Percentiles rank a stretch among this genome's conserved stretches.
These are phyloP conservation scores for Westerdykella ornata DNA, from an alignment of 2,329 filamentous ascomycete species.

Conservation along the genomic window DNA sequence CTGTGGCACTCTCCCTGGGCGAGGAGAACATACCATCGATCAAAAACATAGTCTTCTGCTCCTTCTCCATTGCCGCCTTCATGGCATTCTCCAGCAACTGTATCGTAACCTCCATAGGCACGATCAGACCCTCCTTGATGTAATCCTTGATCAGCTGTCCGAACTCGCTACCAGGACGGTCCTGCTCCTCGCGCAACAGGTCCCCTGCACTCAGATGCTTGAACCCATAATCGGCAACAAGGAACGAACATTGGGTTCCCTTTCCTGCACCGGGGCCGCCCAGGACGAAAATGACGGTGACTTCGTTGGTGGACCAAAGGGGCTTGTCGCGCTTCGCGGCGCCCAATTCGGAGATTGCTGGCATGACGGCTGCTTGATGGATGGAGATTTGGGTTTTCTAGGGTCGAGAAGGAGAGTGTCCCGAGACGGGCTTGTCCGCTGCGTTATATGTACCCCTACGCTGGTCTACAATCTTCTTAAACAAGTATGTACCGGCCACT, in stretches of 20 bases:
- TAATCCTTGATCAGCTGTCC: constrained; percentile 87
- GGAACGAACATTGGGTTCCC: constrained; percentile 86
- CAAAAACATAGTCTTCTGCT: constrained; percentile 63
- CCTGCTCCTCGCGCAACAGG: constrained; percentile 86
- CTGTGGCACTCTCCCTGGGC: neutral
- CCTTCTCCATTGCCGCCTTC: constrained; percentile 57
- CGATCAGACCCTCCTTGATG: constrained; percentile 91
- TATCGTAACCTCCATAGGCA: constrained; percentile 98
- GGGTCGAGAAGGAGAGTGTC: constrained; percentile 32
- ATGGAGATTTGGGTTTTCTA: constrained; percentile 15
- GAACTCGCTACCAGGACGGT: constrained; percentile 78
- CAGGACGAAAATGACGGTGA: constrained; percentile 94
- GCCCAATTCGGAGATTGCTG: constrained; percentile 36
- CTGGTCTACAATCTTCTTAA: constrained; percentile 43
- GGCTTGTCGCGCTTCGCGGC: constrained; percentile 50
- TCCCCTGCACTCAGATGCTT: constrained; percentile 90
- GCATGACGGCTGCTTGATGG: constrained; percentile 20
- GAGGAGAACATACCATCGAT: constrained; percentile 50
- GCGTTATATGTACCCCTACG: constrained; percentile 35
- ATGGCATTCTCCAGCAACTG: constrained; percentile 92
- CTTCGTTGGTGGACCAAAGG: constrained; percentile 66
- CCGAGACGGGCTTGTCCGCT: constrained; percentile 20
- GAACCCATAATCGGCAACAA: constrained; percentile 85
- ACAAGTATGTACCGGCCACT: constrained; percentile 40
- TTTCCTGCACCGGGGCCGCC: constrained; percentile 94